phyloP scores from a whole-genome alignment of 1,284 basidiomycete genomes.

The Pseudozyma hubeiensis region DNA sequence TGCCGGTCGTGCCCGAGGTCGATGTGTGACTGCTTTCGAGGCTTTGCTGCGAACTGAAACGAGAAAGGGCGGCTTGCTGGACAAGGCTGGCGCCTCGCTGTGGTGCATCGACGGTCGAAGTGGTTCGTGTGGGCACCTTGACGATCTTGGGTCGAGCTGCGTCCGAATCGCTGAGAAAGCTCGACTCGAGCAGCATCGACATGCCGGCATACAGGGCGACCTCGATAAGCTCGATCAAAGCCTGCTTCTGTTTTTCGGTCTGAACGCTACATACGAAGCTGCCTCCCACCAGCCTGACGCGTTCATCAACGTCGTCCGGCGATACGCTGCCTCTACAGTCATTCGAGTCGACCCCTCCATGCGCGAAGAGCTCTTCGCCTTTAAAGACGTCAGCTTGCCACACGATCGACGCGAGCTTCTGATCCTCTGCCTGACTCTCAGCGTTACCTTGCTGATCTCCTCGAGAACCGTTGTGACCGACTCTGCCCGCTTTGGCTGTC shows the following conservation, averaged over 20 bases:
- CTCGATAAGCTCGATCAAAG: slow-evolving; percentile 37
- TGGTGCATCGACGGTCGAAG: slow-evolving; percentile 33
- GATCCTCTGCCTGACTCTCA: background rate
- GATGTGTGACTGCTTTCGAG: slow-evolving; percentile 18
- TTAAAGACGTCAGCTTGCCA: slow-evolving; percentile 52
- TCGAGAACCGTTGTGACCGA: slow-evolving; percentile 9
- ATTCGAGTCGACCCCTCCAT: slow-evolving; percentile 15
- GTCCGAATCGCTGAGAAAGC: slow-evolving; percentile 54
- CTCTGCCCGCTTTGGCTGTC: slow-evolving; percentile 37
- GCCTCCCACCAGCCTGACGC: slow-evolving; percentile 50
- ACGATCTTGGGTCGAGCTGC: slow-evolving; percentile 43
- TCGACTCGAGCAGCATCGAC: slow-evolving; percentile 61
- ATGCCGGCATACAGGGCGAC: slow-evolving; percentile 50
- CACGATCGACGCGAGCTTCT: slow-evolving; percentile 11
- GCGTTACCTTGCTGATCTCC: background rate
- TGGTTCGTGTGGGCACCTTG: slow-evolving; percentile 35
- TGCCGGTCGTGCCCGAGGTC: slow-evolving; percentile 15
- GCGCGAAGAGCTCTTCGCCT: slow-evolving; percentile 47
- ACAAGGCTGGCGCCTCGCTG: slow-evolving; percentile 31
- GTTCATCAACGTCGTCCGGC: slow-evolving; percentile 30
- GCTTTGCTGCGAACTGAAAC: slow-evolving; percentile 26
- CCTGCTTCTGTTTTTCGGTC: slow-evolving; percentile 27
- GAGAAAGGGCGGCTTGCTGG: slow-evolving; percentile 15
- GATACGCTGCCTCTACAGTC: slow-evolving; percentile 31
- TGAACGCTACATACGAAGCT: slow-evolving; percentile 50